Conservation (phyloP, 179 eudicot species). For the Silene coronaria region DNA sequence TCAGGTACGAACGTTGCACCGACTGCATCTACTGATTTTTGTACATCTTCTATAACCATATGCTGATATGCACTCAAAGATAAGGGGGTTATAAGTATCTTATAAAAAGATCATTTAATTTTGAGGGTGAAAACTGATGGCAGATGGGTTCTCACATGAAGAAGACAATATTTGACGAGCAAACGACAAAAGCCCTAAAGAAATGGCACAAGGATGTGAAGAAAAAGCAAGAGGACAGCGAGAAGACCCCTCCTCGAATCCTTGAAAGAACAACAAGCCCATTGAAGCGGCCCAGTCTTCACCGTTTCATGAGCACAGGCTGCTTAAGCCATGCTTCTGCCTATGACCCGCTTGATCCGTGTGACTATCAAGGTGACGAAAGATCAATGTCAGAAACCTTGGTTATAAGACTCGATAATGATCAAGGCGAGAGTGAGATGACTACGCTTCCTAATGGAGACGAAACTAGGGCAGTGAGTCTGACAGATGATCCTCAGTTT, state of each 20-base stretch:
- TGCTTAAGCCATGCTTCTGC: constrained; percentile 34
- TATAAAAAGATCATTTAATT: background rate
- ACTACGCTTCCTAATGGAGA: constrained; percentile 14
- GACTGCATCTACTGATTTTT: background rate
- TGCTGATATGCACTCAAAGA: too few relatives aligned
- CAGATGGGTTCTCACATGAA: constrained; percentile 96
- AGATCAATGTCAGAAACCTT: constrained; percentile 31
- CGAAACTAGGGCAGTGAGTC: constrained; percentile 14
- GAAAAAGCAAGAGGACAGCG: constrained; percentile 35
- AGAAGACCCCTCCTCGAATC: constrained; percentile 34
- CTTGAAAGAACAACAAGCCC: constrained; percentile 34
- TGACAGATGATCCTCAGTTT: constrained; percentile 23
- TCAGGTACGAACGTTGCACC: constrained; percentile 46
- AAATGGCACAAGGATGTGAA: constrained; percentile 72
- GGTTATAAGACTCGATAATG: constrained; percentile 33
- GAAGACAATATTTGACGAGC: constrained; percentile 77
- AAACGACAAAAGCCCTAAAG: constrained; percentile 68
- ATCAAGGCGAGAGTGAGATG: constrained; percentile 31
- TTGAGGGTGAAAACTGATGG: background rate
- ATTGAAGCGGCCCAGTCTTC: constrained; percentile 34
- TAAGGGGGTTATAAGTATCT: background rate
- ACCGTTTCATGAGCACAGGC: constrained; percentile 70
- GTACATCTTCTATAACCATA: too few relatives aligned
- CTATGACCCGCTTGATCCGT: constrained; percentile 28
- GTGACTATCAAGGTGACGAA: constrained; percentile 37